Base-by-base conservation (phyloP, 495 filamentous ascomycete genomes). In the Penicillium waksmanii region DNA sequence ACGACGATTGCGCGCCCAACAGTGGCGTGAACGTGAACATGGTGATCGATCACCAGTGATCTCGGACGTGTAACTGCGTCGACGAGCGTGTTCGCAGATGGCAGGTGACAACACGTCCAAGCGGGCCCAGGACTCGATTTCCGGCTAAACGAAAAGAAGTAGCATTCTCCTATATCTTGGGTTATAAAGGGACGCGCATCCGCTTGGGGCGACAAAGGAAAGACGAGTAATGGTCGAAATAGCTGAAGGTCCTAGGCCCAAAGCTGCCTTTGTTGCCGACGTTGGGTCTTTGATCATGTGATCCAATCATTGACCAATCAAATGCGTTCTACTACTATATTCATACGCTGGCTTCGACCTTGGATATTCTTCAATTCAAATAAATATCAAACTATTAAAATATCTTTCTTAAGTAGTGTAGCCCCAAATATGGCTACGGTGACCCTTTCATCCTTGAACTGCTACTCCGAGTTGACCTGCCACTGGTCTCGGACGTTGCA, bases 1-100 rank as follows among this genome's bases (percentile, higher is more conserved):
- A 83, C 12, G 74, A 73, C 7, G 91, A 93, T 64, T 93, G 92
- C 17, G 94, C 96, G 64, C 95, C 96, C 43, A 95, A 88, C 47
- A 99, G 77, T 17, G 96, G 87, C 60, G 89, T 96, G 76, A 98
- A 97, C 58, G 86, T 96, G 78, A 99, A 96, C 95, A 99, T 99
- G 47, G 62, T 69, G 63, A 43, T 54, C 50, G 34, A 64, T 68
- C 57, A 46, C 38, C 40, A 31, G 50, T 35, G 23, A 57, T 40
- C 19, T 25, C 19, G 19, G n/a, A 19, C 3, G 38, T 23, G 51
- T 31, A 50, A 52, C 47, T 61, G 53, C 40, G 53, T 59, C 47
- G 35, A 53, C 38, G 35, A 53, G 48, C 44, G 56, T 57, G 42
- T 60, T 59, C 53, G 57, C 50, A 23, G 54, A 57, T 10, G 31